Evolutionary conservation across 139 green algal species (phyloP).

Genomic region (Micractinium sp.): DNA sequence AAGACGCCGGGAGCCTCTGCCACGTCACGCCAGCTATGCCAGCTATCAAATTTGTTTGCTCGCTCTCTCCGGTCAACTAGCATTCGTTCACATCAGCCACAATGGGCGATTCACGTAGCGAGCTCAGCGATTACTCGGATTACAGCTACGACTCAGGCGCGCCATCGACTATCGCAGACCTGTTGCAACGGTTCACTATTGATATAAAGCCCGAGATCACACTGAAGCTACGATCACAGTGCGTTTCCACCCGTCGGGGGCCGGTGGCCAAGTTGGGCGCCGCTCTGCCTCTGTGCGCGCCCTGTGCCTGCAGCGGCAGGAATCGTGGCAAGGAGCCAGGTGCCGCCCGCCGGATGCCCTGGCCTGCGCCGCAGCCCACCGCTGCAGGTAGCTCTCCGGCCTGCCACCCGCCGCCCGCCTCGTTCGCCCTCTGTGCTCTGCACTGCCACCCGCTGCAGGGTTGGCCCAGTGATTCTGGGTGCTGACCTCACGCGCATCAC

Average conservation of each 20-base stretch:
- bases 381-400: not conserved
- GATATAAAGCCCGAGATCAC: constrained; percentile 31
- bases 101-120: no score
- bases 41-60: no score
- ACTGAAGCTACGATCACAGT: constrained; percentile 42
- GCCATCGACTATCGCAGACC: constrained; percentile 29
- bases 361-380: not conserved
- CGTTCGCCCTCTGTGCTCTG: not conserved
- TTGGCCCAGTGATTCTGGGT: constrained; percentile 25
- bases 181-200: constrained; percentile 46
- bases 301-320: no score
- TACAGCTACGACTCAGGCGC: not conserved
- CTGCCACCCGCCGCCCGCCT: not conserved
- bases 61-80: no score
- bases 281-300: no score
- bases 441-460: constrained; percentile 5
- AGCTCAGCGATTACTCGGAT: not conserved
- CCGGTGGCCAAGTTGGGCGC: not conserved
- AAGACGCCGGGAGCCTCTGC: no score
- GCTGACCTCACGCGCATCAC: constrained; percentile 22
- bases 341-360: not conserved
- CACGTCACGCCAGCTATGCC: no score
- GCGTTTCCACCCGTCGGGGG: not conserved
- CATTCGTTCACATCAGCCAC: no score
- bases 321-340: no score